phyloP scores from a whole-genome alignment of 1,139 yeast species.

The Kodamaea anthophila region DNA sequence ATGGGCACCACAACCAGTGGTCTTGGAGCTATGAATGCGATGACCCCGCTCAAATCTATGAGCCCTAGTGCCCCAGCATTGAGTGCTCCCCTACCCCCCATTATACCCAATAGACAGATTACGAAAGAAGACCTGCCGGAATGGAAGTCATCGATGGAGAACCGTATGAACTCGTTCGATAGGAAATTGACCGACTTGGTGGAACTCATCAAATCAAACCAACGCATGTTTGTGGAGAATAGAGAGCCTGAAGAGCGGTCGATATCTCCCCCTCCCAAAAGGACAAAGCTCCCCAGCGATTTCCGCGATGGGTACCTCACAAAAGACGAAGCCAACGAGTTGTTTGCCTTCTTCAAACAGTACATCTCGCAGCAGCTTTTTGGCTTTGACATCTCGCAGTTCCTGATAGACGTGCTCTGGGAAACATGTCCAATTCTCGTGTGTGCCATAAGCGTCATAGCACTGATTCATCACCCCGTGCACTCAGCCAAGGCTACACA shows the following conservation, averaged over 20 bases:
- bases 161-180: slow-evolving; percentile 40
- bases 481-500: slow-evolving; percentile 31
- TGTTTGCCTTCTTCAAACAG: slow-evolving; percentile 48
- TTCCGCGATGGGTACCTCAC: slow-evolving; percentile 33
- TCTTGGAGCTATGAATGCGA: too few relatives aligned
- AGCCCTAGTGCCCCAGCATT: too few relatives aligned
- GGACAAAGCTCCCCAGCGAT: slow-evolving; percentile 18
- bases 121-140: slow-evolving; percentile 4
- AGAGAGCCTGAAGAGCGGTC: slow-evolving; percentile 8
- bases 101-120: too few relatives aligned
- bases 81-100: too few relatives aligned
- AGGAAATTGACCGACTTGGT: slow-evolving; percentile 40
- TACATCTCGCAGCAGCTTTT: slow-evolving; percentile 60
- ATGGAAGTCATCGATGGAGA: slow-evolving; percentile 45
- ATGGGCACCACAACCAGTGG: too few relatives aligned
- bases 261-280: slow-evolving; percentile 2
- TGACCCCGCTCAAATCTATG: too few relatives aligned
- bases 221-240: slow-evolving; percentile 20
- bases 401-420: slow-evolving; percentile 50
- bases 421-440: slow-evolving; percentile 51
- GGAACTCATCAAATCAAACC: slow-evolving; percentile 31
- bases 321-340: slow-evolving; percentile 41
- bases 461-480: slow-evolving; percentile 55
- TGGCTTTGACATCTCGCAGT: slow-evolving; percentile 55
- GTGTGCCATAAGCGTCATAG: slow-evolving; percentile 57